Base-by-base conservation (phyloP, 257 asterid genomes). In the Solanum neorickii region DNA sequence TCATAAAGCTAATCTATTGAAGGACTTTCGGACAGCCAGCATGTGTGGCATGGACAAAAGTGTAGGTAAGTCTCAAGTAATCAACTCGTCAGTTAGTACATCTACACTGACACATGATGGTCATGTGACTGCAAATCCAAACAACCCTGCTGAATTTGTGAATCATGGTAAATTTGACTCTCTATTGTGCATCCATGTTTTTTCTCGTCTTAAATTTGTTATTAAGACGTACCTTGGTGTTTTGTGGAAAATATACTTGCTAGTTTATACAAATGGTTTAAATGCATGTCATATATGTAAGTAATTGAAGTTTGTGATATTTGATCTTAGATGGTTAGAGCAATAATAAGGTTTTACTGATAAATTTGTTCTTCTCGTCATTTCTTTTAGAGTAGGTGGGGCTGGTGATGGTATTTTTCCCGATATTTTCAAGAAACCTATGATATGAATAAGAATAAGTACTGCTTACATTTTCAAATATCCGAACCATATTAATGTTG, bases 1-100 rank as follows among this genome's bases (percentile, higher is more conserved):
- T 70, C 39, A 93, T 56, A 92, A 86, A 78, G 89, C 90, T 82
- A 88, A 88, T 82, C 42, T 85, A 75, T 91, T 95, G 23, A 97
- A 93, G 87, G 93, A 89, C 82, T 93, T 92, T 83, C 91, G 95
- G 95, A 94, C 98, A 77, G 86, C 94, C 70, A 92, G 96, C 91
- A 85, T 91, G 65, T 91, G 93, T 87, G 97, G 92, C 59, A 88
- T 93, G 94, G 98, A 94, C 76, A 88, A 73, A 66, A 91, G 92
- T 69, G 91, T 91, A 42, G 83, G 87, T 76, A 95, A 88, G 87
- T 94, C 95, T 60, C 91, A 70, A 86, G 95, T 91, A 87, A 94
- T 94, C 90, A 91, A 90, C 37, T 93, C 97, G 3, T 90, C 98
- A 42, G 77, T 92, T 70, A 88, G 94, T 92, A 92, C 95, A 14